Evolutionary conservation across 441 rosid genomes (phyloP), one percentile per base, ranked within the genome.

Genomic region (Brassica balearica): DNA sequence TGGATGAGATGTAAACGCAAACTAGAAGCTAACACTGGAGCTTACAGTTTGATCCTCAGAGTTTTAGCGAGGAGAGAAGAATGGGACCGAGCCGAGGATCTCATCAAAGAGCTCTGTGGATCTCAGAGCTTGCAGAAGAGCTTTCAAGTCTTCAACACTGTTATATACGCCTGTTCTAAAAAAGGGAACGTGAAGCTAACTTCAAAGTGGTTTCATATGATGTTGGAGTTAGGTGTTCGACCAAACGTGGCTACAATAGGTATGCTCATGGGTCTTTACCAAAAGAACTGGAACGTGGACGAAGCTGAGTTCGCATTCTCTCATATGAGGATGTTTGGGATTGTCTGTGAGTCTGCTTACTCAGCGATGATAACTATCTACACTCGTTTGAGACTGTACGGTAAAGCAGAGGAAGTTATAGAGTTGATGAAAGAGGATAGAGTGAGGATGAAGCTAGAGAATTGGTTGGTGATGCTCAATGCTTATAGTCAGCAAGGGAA

Each of bases 391-490:
- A 85, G 87, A 69, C 81, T 89, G 76, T 82, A 89, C 53, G 94
- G 81, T 19, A 92, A 94, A 80, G 98, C 97, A 8, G 97, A 90
- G 77, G 77, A 84, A 73, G 85, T 94, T 62, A 90, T 94, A 74
- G 68, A 78, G 34, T 82, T 88, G 55, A 83, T 90, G 88, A 81
- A 83, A 70, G 80, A 84, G 70, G 95, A 94, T 80, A 46, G 82
- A 65, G 85, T 92, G 73, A 80, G 68, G 43, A 64, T 85, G 75
- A 89, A 90, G 67, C 64, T 86, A 73, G 93, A 91, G 84, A 92
- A 92, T 83, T 94, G 97, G 94, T 77, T 92, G 82, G 97, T 91
- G 74, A 81, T 87, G 88, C 89, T 94, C 63, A 92, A 94, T 84
- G 91, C 92, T 43, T 91, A 92, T 79, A 76, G 98, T 73, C 97